Conservation (phyloP, 148 eudicot species). For the Drosera capensis region DNA sequence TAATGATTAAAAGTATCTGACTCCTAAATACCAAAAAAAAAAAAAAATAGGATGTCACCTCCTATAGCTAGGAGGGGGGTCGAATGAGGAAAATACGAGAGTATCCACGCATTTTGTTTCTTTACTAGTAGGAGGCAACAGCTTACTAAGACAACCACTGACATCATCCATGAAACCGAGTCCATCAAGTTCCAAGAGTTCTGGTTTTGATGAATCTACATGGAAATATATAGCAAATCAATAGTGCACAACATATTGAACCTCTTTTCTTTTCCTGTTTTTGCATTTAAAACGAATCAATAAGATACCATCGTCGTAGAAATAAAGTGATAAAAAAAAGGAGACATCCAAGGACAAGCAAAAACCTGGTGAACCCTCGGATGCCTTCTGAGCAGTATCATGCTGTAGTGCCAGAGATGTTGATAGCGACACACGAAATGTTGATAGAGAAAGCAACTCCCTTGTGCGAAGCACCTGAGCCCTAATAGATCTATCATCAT, state of each 20-base stretch:
- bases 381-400: conserved; percentile 34
- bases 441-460: conserved; percentile 82
- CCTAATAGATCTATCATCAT: conserved; percentile 93
- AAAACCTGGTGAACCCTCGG: conserved; percentile 58
- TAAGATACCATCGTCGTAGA: no score
- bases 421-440: conserved; percentile 77
- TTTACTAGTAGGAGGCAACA: conserved; percentile 52
- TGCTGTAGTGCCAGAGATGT: conserved; percentile 86
- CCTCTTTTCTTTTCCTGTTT: background rate
- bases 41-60: conserved; percentile 48
- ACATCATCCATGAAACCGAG: conserved; percentile 87
- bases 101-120: conserved; percentile 75
- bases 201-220: conserved; percentile 45
- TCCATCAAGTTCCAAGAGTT: conserved; percentile 58
- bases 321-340: no score
- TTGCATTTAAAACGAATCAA: no score
- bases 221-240: background rate
- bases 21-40: no score
- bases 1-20: no score
- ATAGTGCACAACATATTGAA: background rate
- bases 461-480: conserved; percentile 92
- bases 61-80: conserved; percentile 94
- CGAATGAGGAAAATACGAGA: conserved; percentile 82
- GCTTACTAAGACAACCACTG: conserved; percentile 45
- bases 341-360: background rate